Evolutionary conservation across 129 eudicot genomes (phyloP), one percentile per base, ranked within the genome.

Genomic region (Arctium minus): DNA sequence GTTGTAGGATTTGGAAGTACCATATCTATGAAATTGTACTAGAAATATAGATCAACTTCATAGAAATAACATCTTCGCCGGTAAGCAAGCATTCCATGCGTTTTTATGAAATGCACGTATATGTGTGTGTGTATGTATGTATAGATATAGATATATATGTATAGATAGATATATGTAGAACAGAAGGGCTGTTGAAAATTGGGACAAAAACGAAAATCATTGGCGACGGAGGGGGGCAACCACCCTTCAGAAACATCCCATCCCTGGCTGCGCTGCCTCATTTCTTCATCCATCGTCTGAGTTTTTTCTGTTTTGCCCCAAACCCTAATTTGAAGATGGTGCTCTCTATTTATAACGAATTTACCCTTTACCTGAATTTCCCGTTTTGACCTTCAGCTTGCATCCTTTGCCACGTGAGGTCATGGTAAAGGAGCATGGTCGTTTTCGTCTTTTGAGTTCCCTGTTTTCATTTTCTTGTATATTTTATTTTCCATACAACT

Each of bases 141-240:
- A 27, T 69, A 29, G 22, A 64, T 64, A 67, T 4, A 67, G 2
- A 68, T 67, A 69, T 27, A 69, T 22, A 42, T 22, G 27, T 42
- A 42, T 42, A 42, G 50, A 42, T 42, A 42, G 8, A 46, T 4
- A 56, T 17, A 56, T 17, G 6, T 13, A 8, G 5, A 38, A 7
- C 11, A 7, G 42, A 32, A 67, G 31, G 79, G 77, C 30, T 60
- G 84, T 76, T 69, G 69, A 8, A 75, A 1, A 32, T 9, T 64
- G 68, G 81, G 81, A 64, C n/a, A 17, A 44, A 62, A 67, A 8
- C 8, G 60, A 38, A 75, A 71, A 53, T 82, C 85, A 82, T 77
- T 39, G 77, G 81, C 77, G 18, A 27, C 72, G 30, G 81, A 83
- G 77, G 76, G 81, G 36, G 86, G 56, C 80, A 75, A 82, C 78